These are phyloP conservation scores for Hemileia vastatrix DNA, from an alignment of 1,284 basidiomycete genomes.

Conservation along the genomic window DNA sequence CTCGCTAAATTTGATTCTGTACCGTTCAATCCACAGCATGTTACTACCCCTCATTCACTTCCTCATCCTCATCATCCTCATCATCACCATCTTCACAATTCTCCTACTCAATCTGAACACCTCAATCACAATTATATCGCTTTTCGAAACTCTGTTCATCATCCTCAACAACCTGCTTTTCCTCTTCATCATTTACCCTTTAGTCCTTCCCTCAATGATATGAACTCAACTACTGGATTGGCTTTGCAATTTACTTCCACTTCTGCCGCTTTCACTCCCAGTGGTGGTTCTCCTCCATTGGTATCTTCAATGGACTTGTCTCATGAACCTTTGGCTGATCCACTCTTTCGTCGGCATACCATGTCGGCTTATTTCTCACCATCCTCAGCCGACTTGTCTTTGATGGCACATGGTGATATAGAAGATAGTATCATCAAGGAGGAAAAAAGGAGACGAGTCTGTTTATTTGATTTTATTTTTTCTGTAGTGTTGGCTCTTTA, in stretches of 20 bases:
- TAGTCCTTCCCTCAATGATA: not conserved
- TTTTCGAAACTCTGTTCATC: too few relatives aligned
- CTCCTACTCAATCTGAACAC: too few relatives aligned
- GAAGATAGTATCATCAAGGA: constrained; percentile 16
- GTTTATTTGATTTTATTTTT: not conserved
- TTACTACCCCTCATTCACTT: not conserved
- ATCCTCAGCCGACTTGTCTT: constrained; percentile 1
- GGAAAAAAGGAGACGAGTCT: constrained; percentile 14
- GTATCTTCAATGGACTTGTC: constrained; percentile 1
- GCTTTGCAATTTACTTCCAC: constrained; percentile 1
- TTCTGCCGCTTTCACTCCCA: constrained; percentile 15
- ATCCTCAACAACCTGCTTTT: too few relatives aligned
- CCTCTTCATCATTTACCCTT: too few relatives aligned
- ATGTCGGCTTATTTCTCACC: constrained; percentile 13
- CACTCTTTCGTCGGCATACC: constrained; percentile 12
- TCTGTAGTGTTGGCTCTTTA: not conserved
- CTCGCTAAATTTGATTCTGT: not conserved
- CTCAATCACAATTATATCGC: too few relatives aligned
- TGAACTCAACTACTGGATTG: not conserved
- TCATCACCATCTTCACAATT: too few relatives aligned
- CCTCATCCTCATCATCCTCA: not conserved
- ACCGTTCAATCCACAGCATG: not conserved
- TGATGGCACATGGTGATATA: constrained; percentile 3
- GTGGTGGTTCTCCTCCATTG: constrained; percentile 15
- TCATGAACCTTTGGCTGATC: constrained; percentile 1